Evolutionary conservation across 305 asterid genomes (phyloP), one percentile per base, ranked within the genome.

Genomic region (Solanum hybrid): DNA sequence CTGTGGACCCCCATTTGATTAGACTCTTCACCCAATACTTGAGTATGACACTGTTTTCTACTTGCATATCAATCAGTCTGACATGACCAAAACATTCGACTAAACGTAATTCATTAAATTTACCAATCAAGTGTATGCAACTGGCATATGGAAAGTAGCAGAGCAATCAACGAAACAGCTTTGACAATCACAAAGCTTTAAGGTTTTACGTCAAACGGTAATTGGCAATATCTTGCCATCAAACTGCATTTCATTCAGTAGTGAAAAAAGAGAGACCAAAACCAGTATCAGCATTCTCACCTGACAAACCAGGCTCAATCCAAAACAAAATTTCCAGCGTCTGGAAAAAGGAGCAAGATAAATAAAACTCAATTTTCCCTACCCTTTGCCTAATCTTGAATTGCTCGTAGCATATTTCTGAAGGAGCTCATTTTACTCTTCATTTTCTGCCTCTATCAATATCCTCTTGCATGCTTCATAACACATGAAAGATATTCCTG

Each of bases 401-500:
- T 91, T 90, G 46, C 29, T 35, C 1, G 26, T 9, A 39, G 36
- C 86, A 80, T 80, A 80, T 37, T 79, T 37, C 33, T 5, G 6
- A 37, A 80, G 13, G 29, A 88, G 24, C 26, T 37, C 74, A 76
- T 51, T 51, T 92, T 91, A 92, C 8, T 92, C 95, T 5, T 95
- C 98, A 11, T 94, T 94, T 78, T 95, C 97, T 75, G 93, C 90
- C 94, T 97, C 99, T 35, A 97, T 95, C 95, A 97, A 93, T 92
- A 96, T 95, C 92, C 91, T 93, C 96, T 97, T 96, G 95, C 98
- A 96, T 5, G 98, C 99, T 91, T 97, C 99, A 6, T 97, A 97
- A 89, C 99, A 97, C 99, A 96, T 97, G 90, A 97, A 97, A 57
- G 99, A 97, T 86, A 97, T 97, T 89, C 99, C 99, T 1, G 99